phyloP scores from a whole-genome alignment of 1,139 yeast genomes.

The Nadsonia commutata region DNA sequence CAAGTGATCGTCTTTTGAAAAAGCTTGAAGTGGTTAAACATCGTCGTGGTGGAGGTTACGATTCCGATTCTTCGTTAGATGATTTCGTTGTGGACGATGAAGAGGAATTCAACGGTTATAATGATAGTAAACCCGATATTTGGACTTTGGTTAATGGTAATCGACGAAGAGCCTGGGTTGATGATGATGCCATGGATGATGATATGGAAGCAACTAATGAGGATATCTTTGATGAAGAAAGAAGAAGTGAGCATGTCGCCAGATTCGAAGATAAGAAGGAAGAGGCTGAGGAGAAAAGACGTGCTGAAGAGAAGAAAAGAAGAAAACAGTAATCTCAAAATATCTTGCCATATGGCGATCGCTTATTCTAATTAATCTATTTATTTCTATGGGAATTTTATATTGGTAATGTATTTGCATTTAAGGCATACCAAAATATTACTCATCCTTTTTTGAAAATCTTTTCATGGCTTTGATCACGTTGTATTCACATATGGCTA shows the following conservation, averaged over 20 bases:
- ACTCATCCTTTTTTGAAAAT: no score
- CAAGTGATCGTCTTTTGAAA: not conserved
- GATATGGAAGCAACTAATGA: conserved; percentile 91
- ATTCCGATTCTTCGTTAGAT: conserved; percentile 16
- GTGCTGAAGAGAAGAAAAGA: conserved; percentile 27
- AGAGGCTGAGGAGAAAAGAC: conserved; percentile 38
- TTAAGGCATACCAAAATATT: no score
- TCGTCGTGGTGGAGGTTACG: not conserved
- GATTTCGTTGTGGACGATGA: conserved; percentile 22
- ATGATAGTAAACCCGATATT: conserved; percentile 59
- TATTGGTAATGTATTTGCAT: no score
- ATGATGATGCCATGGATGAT: conserved; percentile 35
- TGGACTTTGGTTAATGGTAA: conserved; percentile 71
- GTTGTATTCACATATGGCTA: no score
- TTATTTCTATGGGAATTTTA: no score
- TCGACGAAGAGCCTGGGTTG: conserved; percentile 30
- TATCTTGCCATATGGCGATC: no score
- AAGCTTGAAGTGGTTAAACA: not conserved
- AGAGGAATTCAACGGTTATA: conserved; percentile 12
- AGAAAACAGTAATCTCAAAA: not conserved
- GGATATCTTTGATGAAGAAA: conserved; percentile 69
- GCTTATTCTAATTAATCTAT: no score
- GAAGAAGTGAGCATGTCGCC: conserved; percentile 42
- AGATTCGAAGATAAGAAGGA: conserved; percentile 50
- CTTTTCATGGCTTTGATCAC: no score